Percentiles rank a stretch among this genome's conserved stretches.
phyloP scores from a whole-genome alignment of 768 basidiomycete species.

The Melanogaster broomeanus region DNA sequence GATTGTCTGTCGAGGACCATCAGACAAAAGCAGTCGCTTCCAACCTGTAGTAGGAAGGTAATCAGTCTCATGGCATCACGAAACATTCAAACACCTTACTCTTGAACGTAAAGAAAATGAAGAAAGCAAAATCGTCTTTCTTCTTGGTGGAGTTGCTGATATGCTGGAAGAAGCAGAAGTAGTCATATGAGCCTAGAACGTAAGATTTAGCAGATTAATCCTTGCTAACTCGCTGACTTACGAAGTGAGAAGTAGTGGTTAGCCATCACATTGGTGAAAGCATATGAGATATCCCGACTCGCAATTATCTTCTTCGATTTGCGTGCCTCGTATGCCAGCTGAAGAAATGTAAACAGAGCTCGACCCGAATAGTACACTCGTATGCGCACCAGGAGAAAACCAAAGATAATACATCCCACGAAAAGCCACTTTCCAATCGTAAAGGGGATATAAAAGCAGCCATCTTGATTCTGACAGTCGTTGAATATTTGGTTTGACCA shows the following conservation, averaged over 20 bases:
- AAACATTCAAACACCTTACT: slow-evolving; percentile 50
- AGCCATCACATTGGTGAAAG: slow-evolving; percentile 97
- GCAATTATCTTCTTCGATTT: slow-evolving; percentile 94
- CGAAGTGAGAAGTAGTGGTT: slow-evolving; percentile 96
- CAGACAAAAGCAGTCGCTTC: slow-evolving; percentile 88
- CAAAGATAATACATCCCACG: slow-evolving; percentile 97
- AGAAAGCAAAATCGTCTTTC: slow-evolving; percentile 98
- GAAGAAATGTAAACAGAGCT: slow-evolving; percentile 11
- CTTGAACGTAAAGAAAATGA: slow-evolving; percentile 99
- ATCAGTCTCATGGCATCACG: slow-evolving; percentile 1
- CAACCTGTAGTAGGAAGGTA: slow-evolving; percentile 50
- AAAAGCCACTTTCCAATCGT: slow-evolving; percentile 93
- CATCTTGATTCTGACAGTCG: slow-evolving; percentile 59
- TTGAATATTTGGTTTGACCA: slow-evolving; percentile 94
- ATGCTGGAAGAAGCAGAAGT: slow-evolving; percentile 98
- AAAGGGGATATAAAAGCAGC: slow-evolving; percentile 88
- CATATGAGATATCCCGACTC: slow-evolving; percentile 95
- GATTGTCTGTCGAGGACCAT: slow-evolving; percentile 96
- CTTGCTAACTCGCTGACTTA: slow-evolving; percentile 40
- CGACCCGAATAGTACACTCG: neutral
- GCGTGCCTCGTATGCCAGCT: slow-evolving; percentile 90
- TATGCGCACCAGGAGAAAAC: slow-evolving; percentile 87
- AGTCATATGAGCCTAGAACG: slow-evolving; percentile 82
- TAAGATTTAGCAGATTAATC: neutral
- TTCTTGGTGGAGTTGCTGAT: slow-evolving; percentile 95